Evolutionary conservation across 345 rosid genomes (phyloP), one percentile per base, ranked within the genome.

Genomic region (Hypericum perforatum): DNA sequence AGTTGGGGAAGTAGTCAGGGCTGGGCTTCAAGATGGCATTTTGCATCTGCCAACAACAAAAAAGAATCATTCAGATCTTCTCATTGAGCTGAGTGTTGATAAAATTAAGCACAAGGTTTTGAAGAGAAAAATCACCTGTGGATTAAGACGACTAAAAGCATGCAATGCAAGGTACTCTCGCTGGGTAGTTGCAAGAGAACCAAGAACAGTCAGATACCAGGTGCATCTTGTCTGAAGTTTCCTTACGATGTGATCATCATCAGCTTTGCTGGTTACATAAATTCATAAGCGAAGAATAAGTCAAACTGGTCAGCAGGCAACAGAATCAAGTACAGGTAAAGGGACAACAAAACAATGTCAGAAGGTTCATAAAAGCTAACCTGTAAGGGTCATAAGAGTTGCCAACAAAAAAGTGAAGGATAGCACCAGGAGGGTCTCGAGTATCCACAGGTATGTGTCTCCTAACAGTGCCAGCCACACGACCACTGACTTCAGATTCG

Each of bases 111-210:
- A 7, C 10, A 8, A 13, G 29, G 12, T 13, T 13, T 32, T 37
- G 11, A n/a, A 63, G 43, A 57, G 60, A 58, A n/a, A 13, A 53
- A 65, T 45, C 56, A 92, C 99, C 99, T 85, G 99, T 38, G 73
- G 71, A 79, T 86, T 94, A 58, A 94, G 97, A 60, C 83, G 95
- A 60, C 89, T 84, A 72, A 94, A 94, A 56, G 99, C 94, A 75
- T 94, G 99, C 78, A 94, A 65, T 11, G 99, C 99, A 75, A 94
- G 76, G 61, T 94, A 94, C 74, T 94, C 99, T 43, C 99, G 82
- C 75, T 94, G 99, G 56, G 95, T 94, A 39, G 99, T 94, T 55
- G 99, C 99, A 67, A 94, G 94, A 39, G 99, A 89, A 63, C 99
- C 99, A 46, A 94, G 87, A 55, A 86, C 94, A 60, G 99, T 85